Evolutionary conservation across 1,284 basidiomycete genomes (phyloP).

Genomic region (Laetiporus sulphureus): DNA sequence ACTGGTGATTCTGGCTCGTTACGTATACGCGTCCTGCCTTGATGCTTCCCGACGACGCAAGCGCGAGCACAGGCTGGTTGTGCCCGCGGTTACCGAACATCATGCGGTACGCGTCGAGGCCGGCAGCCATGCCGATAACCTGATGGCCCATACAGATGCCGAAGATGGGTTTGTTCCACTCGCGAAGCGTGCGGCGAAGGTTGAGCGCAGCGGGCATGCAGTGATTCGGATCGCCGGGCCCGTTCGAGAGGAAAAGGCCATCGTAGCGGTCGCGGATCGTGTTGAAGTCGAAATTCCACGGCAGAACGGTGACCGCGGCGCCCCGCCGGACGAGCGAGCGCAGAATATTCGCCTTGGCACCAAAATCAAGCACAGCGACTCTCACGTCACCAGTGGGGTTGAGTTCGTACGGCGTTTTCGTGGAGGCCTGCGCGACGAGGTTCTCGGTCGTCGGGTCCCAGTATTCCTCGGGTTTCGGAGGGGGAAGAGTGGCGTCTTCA

Average conservation of each 20-base stretch:
- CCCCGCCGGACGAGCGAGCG: conserved; percentile 88
- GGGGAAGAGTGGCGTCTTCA: conserved; percentile 55
- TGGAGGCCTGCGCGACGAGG: conserved; percentile 90
- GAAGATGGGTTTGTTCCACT: conserved; percentile 93
- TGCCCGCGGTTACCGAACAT: conserved; percentile 99
- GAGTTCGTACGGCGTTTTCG: conserved; percentile 78
- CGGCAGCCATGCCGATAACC: conserved; percentile 95
- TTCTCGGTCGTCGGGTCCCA: conserved; percentile 94
- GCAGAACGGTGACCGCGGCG: conserved; percentile 90
- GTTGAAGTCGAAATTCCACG: conserved; percentile 98
- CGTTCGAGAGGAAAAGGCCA: conserved; percentile 95
- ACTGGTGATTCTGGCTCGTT: conserved; percentile 94
- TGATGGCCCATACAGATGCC: conserved; percentile 99
- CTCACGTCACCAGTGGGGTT: conserved; percentile 86
- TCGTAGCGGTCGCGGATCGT: conserved; percentile 85
- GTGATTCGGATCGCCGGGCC: conserved; percentile 90
- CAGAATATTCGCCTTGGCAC: conserved; percentile 95
- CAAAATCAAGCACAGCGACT: conserved; percentile 96
- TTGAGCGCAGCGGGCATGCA: conserved; percentile 84
- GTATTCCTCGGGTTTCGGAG: conserved; percentile 65
- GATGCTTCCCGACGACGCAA: conserved; percentile 87
- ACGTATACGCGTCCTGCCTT: conserved; percentile 96
- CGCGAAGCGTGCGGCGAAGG: conserved; percentile 73
- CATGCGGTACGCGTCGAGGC: conserved; percentile 95
- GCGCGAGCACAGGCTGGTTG: conserved; percentile 95